Evolutionary conservation across 208 protist species (phyloP), one percentile per base, ranked within the genome.

Genomic region (Trypanosomatidae sp.): DNA sequence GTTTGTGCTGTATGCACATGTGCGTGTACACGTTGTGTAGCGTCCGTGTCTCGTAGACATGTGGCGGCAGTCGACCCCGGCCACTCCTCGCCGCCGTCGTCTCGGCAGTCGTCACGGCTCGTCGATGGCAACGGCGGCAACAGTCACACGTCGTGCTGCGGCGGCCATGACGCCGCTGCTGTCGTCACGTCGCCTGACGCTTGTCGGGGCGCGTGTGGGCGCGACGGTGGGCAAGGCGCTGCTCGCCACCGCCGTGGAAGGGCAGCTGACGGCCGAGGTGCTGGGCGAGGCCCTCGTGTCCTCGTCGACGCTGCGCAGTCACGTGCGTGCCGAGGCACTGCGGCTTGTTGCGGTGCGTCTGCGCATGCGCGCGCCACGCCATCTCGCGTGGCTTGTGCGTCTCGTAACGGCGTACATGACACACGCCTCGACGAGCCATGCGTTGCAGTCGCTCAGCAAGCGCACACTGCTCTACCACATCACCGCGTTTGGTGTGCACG

Each of bases 401-500:
- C 27, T 61, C 7, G 47, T 73, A 2, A 57, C 41, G 4, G 58
- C 47, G 30, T 21, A 42, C n/a, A 15, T 13, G 35, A 35, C 30
- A 35, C 30, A 35, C 11, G 11, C 30, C 30, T 35, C 11, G 11
- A n/a, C 11, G 11, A n/a, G 30, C 11, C 11, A 26, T 7, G 53
- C 70, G 16, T n/a, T 66, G 40, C 45, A 42, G 8, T 48, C 59
- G 20, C 56, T 81, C 1, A 68, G 60, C 22, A 56, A 50, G 24
- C 59, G 61, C 19, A 55, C 70, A n/a, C 48, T 78, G 20, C 45
- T 56, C 0, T 66, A 67, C 23, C 76, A 86, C 25, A 55, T 86
- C 16, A 56, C 47, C 15, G 52, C 54, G n/a, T 60, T 78, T 13
- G 76, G 71, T 21, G 15, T 86, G 3, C 54, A 53, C 13, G 71